Conservation (phyloP, 139 green algal genomes). For the Spirogloea muscicola region DNA sequence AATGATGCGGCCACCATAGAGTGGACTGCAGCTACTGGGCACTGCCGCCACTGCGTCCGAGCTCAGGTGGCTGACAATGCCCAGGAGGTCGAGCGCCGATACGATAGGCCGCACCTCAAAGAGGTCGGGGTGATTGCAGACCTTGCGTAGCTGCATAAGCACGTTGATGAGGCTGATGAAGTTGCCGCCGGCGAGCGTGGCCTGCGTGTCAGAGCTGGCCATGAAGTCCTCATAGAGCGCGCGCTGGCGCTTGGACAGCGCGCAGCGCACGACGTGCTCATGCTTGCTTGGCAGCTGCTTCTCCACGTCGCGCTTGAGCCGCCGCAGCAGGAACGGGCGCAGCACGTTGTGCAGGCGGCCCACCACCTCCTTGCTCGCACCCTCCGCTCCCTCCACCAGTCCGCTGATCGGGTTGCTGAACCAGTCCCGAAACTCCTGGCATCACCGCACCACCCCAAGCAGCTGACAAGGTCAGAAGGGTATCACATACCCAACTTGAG, state of each 20-base stretch:
- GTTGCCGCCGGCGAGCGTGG: conserved; percentile 70
- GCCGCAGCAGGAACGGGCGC: conserved; percentile 91
- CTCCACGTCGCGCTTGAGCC: conserved; percentile 90
- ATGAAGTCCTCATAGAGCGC: conserved; percentile 96
- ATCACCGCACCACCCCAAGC: not conserved
- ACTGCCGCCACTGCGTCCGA: not conserved
- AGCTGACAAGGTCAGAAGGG: no score
- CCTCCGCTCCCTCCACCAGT: conserved; percentile 45
- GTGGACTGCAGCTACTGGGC: not conserved
- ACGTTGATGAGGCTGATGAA: conserved; percentile 95
- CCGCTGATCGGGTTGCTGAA: conserved; percentile 78
- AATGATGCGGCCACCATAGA: not conserved
- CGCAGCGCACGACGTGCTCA: conserved; percentile 88
- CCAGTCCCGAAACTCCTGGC: conserved; percentile 92
- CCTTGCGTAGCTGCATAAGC: conserved; percentile 98
- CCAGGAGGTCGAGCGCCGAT: conserved; percentile 71
- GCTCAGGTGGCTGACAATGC: conserved; percentile 4
- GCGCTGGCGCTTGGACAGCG: conserved; percentile 59
- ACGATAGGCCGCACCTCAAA: conserved; percentile 93
- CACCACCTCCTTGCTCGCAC: conserved; percentile 78
- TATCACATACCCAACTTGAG: no score
- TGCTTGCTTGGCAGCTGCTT: conserved; percentile 91
- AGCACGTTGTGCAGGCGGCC: conserved; percentile 89
- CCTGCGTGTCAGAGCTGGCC: conserved; percentile 61
- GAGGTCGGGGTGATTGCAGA: conserved; percentile 98